These are phyloP conservation scores for Fraxinus nigra DNA, from an alignment of 305 asterid genomes.

Conservation along the genomic window DNA sequence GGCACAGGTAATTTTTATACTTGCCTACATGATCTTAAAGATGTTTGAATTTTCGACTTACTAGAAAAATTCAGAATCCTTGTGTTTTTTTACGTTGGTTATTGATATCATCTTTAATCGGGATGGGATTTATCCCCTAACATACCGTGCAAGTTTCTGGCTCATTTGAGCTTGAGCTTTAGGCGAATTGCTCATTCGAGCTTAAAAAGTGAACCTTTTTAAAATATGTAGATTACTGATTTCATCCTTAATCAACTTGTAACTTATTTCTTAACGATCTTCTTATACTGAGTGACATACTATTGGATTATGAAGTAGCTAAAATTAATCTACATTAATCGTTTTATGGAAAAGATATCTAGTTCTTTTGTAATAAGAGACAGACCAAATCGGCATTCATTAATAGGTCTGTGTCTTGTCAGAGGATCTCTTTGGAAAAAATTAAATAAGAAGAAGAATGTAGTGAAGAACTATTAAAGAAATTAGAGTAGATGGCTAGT, in stretches of 20 bases:
- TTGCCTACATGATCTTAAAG: not conserved
- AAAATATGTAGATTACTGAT: not conserved
- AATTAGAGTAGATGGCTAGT: not conserved
- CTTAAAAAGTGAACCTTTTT: not conserved
- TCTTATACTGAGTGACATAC: not conserved
- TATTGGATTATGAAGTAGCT: not conserved
- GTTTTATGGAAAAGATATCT: not conserved
- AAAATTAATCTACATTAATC: not conserved
- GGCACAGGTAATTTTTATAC: conserved; percentile 47
- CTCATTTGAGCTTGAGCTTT: not conserved
- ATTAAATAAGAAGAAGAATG: not conserved
- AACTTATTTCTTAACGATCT: not conserved
- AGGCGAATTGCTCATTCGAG: not conserved
- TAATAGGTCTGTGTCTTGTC: not conserved
- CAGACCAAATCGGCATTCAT: not conserved
- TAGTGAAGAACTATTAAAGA: not conserved
- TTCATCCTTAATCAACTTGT: not conserved
- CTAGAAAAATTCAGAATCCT: not conserved
- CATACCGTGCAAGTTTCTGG: not conserved
- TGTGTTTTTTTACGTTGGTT: not conserved
- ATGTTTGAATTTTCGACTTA: not conserved
- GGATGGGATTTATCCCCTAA: not conserved
- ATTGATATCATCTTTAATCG: not conserved
- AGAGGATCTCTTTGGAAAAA: not conserved
- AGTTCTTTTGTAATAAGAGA: not conserved